Conservation (phyloP, 495 filamentous ascomycete species). For the Hapsidospora chrysogenum region DNA sequence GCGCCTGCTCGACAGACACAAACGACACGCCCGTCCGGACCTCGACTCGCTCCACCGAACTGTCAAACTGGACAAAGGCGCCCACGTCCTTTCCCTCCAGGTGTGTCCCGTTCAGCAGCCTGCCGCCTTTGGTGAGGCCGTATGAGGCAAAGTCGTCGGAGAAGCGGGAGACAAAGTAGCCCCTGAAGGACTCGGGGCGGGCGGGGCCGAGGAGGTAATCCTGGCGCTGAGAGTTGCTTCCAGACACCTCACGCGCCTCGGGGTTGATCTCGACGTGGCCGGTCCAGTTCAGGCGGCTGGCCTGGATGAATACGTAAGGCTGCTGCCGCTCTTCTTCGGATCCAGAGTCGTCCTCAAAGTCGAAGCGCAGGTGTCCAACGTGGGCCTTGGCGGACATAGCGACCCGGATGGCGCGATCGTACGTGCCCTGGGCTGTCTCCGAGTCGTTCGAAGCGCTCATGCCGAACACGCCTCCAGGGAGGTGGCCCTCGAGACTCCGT, state of each 20-base stretch:
- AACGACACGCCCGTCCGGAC: constrained; percentile 15
- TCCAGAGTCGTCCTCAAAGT: constrained; percentile 7
- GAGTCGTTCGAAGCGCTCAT: not conserved
- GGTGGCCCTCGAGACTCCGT: too few species aligned
- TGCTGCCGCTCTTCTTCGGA: too few species aligned
- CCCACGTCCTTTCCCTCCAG: constrained; percentile 10
- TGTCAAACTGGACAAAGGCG: constrained; percentile 11
- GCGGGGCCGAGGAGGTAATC: constrained; percentile 14
- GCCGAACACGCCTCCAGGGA: not conserved
- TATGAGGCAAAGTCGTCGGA: constrained; percentile 13
- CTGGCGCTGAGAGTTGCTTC: constrained; percentile 15
- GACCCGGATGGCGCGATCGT: constrained; percentile 8
- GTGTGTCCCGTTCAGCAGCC: constrained; percentile 6
- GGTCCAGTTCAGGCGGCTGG: constrained; percentile 16
- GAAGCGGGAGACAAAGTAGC: constrained; percentile 16
- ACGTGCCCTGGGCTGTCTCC: not conserved
- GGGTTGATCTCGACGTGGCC: constrained; percentile 13
- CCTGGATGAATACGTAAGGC: constrained; percentile 13
- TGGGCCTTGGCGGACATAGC: constrained; percentile 14
- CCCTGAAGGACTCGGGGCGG: constrained; percentile 10
- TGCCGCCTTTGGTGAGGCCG: constrained; percentile 8
- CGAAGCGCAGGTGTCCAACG: constrained; percentile 10
- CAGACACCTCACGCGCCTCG: constrained; percentile 9
- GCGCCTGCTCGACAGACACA: constrained; percentile 16
- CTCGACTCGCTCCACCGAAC: constrained; percentile 8